phyloP scores from a whole-genome alignment of 805 yeast genomes.

The Candida arabinofermentans region DNA sequence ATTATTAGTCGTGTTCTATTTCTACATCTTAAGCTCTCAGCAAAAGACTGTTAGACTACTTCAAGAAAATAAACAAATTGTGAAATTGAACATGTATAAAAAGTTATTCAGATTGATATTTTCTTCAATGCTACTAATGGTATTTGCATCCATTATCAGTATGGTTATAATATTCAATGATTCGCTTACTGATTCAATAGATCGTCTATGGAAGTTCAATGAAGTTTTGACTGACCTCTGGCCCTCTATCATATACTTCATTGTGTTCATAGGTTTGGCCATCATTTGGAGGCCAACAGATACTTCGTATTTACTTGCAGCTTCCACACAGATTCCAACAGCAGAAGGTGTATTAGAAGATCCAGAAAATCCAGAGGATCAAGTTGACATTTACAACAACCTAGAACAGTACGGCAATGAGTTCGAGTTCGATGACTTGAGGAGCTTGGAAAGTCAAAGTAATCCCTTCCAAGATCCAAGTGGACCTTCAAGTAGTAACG shows the following conservation, averaged over 20 bases:
- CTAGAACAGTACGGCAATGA: conserved; percentile 43
- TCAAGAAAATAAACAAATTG: conserved; percentile 83
- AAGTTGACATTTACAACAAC: conserved; percentile 23
- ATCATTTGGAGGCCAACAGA: conserved; percentile 98
- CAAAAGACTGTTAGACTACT: conserved; percentile 69
- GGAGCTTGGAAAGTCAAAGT: conserved; percentile 43
- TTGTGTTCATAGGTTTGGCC: conserved; percentile 78
- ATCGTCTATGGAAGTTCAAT: conserved; percentile 87
- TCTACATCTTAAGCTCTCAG: conserved; percentile 68
- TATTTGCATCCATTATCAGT: conserved; percentile 67
- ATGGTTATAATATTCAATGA: conserved; percentile 69
- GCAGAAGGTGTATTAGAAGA: conserved; percentile 40
- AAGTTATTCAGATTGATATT: conserved; percentile 72
- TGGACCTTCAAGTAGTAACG: neutral
- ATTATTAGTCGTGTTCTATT: conserved; percentile 68
- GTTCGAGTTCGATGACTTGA: conserved; percentile 56
- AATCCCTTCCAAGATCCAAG: conserved; percentile 27
- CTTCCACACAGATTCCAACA: conserved; percentile 84
- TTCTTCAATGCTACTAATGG: conserved; percentile 62
- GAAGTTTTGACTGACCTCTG: conserved; percentile 90
- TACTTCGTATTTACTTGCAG: conserved; percentile 90
- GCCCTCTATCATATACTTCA: conserved; percentile 86
- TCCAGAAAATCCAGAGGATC: conserved; percentile 27
- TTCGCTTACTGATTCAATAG: conserved; percentile 72
- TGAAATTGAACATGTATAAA: conserved; percentile 84